Evolutionary conservation across 163 green algal species (phyloP).

Genomic region (Chlamydomonas reinhardtii): DNA sequence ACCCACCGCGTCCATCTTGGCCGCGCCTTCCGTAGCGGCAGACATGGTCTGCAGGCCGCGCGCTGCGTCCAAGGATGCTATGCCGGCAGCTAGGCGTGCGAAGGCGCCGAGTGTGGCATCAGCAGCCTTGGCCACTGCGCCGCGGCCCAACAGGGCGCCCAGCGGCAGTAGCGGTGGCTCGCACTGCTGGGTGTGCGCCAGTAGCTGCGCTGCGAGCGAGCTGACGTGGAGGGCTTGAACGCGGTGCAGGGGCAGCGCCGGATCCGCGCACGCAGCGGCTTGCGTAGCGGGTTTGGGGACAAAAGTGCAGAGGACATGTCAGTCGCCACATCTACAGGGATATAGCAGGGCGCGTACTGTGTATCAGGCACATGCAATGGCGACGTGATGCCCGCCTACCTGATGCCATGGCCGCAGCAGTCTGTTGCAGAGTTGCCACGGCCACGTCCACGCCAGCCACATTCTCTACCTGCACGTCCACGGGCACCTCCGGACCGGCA

Average conservation of each 20-base stretch:
- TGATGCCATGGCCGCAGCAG: too few relatives aligned
- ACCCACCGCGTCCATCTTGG: conserved; percentile 60
- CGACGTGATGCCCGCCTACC: too few relatives aligned
- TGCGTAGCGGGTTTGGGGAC: too few relatives aligned
- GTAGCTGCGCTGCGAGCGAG: neutral
- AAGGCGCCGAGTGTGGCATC: neutral
- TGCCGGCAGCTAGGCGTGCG: neutral
- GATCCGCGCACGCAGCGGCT: neutral
- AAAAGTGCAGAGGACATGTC: too few relatives aligned
- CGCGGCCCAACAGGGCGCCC: neutral
- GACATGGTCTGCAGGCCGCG: neutral
- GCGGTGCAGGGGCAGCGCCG: neutral
- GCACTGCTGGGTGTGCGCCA: conserved; percentile 13
- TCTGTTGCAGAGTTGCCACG: neutral
- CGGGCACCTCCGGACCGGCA: neutral
- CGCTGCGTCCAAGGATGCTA: conserved; percentile 7
- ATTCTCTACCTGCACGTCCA: neutral
- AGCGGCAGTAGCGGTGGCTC: conserved; percentile 30
- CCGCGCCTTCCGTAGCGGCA: conserved; percentile 54
- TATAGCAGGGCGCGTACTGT: too few relatives aligned
- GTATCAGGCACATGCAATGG: too few relatives aligned
- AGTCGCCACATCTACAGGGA: too few relatives aligned
- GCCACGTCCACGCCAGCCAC: neutral
- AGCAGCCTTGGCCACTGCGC: neutral
- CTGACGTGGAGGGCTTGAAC: neutral